A percentile compares a stretch with the other conserved stretches of the same genome.
Conservation (phyloP, 163 green algal genomes). For the Coccomyxa subellipsoidea region DNA sequence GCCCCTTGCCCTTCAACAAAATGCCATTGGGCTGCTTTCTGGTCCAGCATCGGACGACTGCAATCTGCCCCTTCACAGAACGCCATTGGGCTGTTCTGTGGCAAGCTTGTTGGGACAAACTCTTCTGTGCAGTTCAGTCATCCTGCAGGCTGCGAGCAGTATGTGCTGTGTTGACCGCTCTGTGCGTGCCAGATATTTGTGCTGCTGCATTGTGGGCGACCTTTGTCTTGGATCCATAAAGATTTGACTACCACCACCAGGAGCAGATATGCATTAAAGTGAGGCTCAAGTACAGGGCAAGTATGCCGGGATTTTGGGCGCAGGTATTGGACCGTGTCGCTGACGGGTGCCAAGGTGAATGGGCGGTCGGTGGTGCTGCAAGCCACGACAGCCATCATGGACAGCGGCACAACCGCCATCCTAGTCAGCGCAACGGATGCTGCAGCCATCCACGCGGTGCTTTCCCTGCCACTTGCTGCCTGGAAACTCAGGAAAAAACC, state of each 20-base stretch:
- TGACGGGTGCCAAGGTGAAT: conserved; percentile 5
- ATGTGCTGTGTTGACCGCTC: background rate
- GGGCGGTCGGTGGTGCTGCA: background rate
- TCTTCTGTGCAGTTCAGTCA: background rate
- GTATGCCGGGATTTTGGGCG: background rate
- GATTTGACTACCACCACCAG: background rate
- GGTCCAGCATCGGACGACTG: no score
- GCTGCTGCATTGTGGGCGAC: background rate
- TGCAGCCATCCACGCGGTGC: conserved; percentile 10
- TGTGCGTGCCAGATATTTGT: background rate
- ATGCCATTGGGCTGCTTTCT: no score
- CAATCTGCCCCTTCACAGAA: no score
- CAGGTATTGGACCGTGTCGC: conserved; percentile 21
- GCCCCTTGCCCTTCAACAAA: no score
- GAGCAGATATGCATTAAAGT: background rate
- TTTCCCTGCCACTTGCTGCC: background rate
- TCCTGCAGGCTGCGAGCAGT: no score
- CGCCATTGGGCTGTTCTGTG: background rate
- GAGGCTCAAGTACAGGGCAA: background rate
- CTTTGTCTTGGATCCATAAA: background rate
- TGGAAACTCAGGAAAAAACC: no score
- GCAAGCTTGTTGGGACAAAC: background rate
- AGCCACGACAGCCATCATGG: conserved; percentile 18
- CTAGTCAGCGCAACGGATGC: conserved; percentile 12
- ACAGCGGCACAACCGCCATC: conserved; percentile 22